phyloP scores from a whole-genome alignment of 2,329 filamentous ascomycete species.

The Fusarium cyanostomum region DNA sequence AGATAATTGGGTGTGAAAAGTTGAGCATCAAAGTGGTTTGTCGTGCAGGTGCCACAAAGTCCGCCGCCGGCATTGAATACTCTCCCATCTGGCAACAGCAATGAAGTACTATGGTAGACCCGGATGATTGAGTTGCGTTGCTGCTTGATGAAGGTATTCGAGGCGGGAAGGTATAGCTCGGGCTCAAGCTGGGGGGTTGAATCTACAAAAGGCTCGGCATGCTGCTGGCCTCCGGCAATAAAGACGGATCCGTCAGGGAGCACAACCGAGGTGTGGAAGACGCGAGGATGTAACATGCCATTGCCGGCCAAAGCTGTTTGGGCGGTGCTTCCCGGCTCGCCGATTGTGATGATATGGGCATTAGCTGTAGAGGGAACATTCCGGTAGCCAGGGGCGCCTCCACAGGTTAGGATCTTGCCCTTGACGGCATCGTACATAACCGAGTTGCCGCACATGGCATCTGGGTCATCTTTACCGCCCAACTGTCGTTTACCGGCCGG shows the following conservation, averaged over 20 bases:
- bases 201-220: slow-evolving; percentile 14
- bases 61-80: slow-evolving; percentile 25
- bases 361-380: slow-evolving; percentile 52
- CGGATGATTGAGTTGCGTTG: slow-evolving; percentile 15
- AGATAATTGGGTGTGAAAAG: slow-evolving; percentile 34
- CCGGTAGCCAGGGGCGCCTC: slow-evolving; percentile 59
- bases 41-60: slow-evolving; percentile 24
- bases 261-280: slow-evolving; percentile 57
- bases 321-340: slow-evolving; percentile 7
- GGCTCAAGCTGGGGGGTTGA: slow-evolving; percentile 16
- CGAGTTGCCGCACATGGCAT: slow-evolving; percentile 64
- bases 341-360: slow-evolving; percentile 61
- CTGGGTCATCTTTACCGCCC: slow-evolving; percentile 50
- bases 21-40: slow-evolving; percentile 36
- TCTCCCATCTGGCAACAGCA: slow-evolving; percentile 13
- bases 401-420: slow-evolving; percentile 64
- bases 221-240: slow-evolving; percentile 54
- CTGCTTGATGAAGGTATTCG: slow-evolving; percentile 20
- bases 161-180: slow-evolving; percentile 11
- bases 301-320: not conserved
- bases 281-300: slow-evolving; percentile 42
- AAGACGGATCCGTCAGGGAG: slow-evolving; percentile 60
- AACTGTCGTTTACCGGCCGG: slow-evolving; percentile 38
- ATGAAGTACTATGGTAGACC: slow-evolving; percentile 18
- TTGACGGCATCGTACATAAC: slow-evolving; percentile 68